Conservation (phyloP, 2,329 filamentous ascomycete species). For the Knufia petricola region DNA sequence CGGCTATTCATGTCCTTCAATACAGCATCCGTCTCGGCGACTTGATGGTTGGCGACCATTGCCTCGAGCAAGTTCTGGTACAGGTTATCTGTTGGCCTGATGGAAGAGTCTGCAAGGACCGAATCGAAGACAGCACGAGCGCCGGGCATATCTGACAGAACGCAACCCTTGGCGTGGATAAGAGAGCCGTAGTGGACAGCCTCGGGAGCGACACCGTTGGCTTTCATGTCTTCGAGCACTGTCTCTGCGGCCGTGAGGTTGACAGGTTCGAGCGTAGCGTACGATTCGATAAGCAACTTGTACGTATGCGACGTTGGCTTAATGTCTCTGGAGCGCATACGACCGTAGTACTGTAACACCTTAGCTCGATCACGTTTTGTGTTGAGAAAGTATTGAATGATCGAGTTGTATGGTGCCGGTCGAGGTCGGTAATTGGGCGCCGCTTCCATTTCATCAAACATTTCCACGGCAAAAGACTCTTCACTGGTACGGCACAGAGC, state of each 20-base stretch:
- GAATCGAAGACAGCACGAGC: slow-evolving; percentile 74
- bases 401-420: slow-evolving; percentile 93
- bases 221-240: slow-evolving; percentile 68
- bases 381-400: slow-evolving; percentile 98
- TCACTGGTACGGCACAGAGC: slow-evolving; percentile 94
- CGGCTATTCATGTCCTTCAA: slow-evolving; percentile 65
- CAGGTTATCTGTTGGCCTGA: slow-evolving; percentile 70
- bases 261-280: slow-evolving; percentile 86
- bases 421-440: slow-evolving; percentile 99
- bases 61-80: slow-evolving; percentile 97
- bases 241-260: slow-evolving; percentile 80
- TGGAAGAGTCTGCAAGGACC: slow-evolving; percentile 57
- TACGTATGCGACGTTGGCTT: slow-evolving; percentile 90
- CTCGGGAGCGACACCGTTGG: slow-evolving; percentile 66
- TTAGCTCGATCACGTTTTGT: slow-evolving; percentile 94
- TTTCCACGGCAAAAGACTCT: slow-evolving; percentile 92
- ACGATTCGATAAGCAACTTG: slow-evolving; percentile 91
- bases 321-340: slow-evolving; percentile 82
- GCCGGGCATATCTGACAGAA: slow-evolving; percentile 79
- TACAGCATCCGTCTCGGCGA: slow-evolving; percentile 63
- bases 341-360: slow-evolving; percentile 87
- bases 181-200: slow-evolving; percentile 92
- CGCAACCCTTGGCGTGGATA: slow-evolving; percentile 92
- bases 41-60: slow-evolving; percentile 88
- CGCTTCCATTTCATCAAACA: slow-evolving; percentile 98